These are phyloP conservation scores for Dendrobium catenatum DNA, from an alignment of 106 monocot species.

Conservation along the genomic window DNA sequence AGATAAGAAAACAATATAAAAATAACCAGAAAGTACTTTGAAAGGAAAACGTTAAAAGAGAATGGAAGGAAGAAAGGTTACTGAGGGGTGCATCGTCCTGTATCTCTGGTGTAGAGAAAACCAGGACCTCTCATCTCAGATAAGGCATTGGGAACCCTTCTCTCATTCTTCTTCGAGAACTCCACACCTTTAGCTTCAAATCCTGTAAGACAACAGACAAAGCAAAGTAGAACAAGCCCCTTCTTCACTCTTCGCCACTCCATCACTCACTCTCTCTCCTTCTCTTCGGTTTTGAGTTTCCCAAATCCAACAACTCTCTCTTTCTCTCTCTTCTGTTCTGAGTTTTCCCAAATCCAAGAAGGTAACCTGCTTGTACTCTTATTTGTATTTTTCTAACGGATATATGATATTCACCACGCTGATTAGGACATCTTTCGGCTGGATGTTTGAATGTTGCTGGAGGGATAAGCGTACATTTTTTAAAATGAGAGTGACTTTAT, in stretches of 20 bases:
- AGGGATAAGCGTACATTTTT: not conserved
- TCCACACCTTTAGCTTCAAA: not conserved
- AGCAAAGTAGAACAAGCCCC: not conserved
- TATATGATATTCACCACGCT: not conserved
- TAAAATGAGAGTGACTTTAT: not conserved
- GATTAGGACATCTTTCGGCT: not conserved
- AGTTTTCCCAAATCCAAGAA: not conserved
- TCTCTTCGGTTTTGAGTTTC: not conserved
- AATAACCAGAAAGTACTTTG: not conserved
- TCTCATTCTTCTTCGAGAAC: not conserved
- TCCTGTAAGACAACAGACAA: conserved; percentile 8
- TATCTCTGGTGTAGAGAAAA: conserved; percentile 52
- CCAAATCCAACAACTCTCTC: conserved; percentile 15
- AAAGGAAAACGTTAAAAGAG: not conserved
- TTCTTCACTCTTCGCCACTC: not conserved
- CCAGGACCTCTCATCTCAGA: conserved; percentile 34
- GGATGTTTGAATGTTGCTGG: not conserved
- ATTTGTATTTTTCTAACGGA: not conserved
- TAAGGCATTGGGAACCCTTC: not conserved
- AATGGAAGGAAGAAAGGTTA: conserved; percentile 12
- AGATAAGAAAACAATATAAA: not conserved
- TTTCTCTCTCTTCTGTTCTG: conserved; percentile 5
- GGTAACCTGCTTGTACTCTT: not conserved
- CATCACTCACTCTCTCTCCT: conserved; percentile 21
- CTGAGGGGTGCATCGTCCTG: conserved; percentile 78